A percentile compares a stretch with the other conserved stretches of the same genome.
Evolutionary conservation across 768 basidiomycete species (phyloP).

Genomic region (Boletus rubroflammeus): DNA sequence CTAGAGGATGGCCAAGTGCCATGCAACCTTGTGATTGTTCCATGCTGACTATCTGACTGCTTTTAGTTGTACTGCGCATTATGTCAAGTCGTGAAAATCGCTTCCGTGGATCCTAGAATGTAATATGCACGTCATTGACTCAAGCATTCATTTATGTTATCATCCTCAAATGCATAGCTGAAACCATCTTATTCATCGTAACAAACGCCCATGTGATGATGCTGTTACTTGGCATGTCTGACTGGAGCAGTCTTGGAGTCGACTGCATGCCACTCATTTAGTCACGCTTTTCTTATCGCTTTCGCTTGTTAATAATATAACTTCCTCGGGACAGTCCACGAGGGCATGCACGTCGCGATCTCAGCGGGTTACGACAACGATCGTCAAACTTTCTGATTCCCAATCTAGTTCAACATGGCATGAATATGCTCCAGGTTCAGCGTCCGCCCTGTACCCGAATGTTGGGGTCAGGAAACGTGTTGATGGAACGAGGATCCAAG

Average conservation of each 20-base stretch:
- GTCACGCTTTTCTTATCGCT: neutral
- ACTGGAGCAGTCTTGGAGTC: neutral
- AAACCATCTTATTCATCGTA: conserved; percentile 3
- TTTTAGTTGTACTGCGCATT: neutral
- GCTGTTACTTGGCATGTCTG: neutral
- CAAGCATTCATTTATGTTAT: conserved; percentile 10
- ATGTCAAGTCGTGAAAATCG: neutral
- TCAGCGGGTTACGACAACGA: neutral
- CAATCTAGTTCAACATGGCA: neutral
- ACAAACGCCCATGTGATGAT: neutral
- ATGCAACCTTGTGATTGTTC: neutral
- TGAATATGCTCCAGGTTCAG: conserved; percentile 6
- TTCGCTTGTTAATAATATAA: neutral
- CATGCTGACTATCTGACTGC: neutral
- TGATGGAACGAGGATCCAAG: neutral
- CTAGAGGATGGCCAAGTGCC: neutral
- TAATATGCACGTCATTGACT: conserved; percentile 9
- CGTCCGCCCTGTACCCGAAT: neutral
- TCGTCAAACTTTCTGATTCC: neutral
- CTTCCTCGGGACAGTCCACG: neutral
- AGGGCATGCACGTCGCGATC: neutral
- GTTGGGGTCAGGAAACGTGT: conserved; percentile 4
- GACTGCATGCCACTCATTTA: neutral
- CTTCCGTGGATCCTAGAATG: conserved; percentile 1
- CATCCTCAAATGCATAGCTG: conserved; percentile 1